Evolutionary conservation across 441 rosid genomes (phyloP).

Genomic region (Croton setiger): DNA sequence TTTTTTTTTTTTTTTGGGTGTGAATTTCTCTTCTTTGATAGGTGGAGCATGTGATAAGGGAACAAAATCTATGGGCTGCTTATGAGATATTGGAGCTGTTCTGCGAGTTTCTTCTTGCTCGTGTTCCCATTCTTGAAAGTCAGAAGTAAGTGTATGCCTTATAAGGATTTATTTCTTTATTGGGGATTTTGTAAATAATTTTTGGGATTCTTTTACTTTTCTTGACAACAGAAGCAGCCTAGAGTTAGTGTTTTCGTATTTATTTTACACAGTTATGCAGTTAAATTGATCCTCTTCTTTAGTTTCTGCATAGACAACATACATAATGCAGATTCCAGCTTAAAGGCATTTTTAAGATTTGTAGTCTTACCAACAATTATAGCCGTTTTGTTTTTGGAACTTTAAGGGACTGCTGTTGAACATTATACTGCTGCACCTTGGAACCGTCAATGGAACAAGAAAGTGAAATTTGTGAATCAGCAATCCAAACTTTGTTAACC

Average conservation of each 20-base stretch:
- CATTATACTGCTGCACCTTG: background rate
- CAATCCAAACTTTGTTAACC: background rate
- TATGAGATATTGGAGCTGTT: slow-evolving; percentile 81
- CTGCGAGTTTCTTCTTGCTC: slow-evolving; percentile 86
- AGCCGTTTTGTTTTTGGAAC: background rate
- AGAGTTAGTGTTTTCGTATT: background rate
- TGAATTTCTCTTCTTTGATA: slow-evolving; percentile 19
- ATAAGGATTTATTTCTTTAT: background rate
- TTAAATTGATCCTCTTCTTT: background rate
- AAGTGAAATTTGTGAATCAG: background rate
- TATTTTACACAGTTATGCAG: background rate
- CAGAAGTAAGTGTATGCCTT: slow-evolving; percentile 49
- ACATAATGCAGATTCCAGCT: background rate
- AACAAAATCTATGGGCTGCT: slow-evolving; percentile 69
- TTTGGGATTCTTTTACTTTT: slow-evolving; percentile 17
- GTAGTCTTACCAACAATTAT: background rate
- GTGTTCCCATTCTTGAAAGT: slow-evolving; percentile 72
- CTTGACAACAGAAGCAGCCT: slow-evolving; percentile 12
- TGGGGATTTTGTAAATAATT: background rate
- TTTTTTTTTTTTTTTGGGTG: slow-evolving; percentile 6
- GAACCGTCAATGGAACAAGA: background rate
- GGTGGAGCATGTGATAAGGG: slow-evolving; percentile 94
- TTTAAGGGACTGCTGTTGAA: background rate
- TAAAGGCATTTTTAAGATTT: background rate
- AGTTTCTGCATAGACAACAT: background rate